Base-by-base conservation (phyloP, 2,329 filamentous ascomycete species). In the Lojkania enalia region DNA sequence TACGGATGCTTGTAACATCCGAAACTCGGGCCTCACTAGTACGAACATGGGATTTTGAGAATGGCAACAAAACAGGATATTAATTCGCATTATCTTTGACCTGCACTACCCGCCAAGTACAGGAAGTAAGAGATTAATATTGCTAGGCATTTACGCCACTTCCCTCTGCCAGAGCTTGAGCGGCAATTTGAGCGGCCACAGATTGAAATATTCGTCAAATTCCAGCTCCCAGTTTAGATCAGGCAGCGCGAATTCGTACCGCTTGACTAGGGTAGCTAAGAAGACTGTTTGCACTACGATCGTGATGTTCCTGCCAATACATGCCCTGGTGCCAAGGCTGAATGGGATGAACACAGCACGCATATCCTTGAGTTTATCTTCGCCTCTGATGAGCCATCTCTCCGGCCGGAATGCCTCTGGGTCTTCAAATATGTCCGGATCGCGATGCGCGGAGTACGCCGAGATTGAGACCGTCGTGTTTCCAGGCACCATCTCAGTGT, bases 361-460 rank as follows among this genome's bases (percentile, higher is more conserved):
- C 6, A 64, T 66, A 32, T 74, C 72, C 3, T 42, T 39, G 23
- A 27, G n/a, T 2, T 35, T 39, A 29, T 67, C 74, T 3, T 57
- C 43, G 5, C 63, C 52, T 16, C 63, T 59, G 1, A 59, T 57
- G 3, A 75, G 46, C 71, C 71, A 77, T 5, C 74, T 49, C 51
- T 66, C 63, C 1, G 63, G 63, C 7, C 46, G 51, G 29, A 49
- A 67, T 1, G 14, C 27, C 6, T 65, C 58, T 1, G 63, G 49
- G n/a, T 67, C 52, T 1, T 44, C 46, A n/a, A 66, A 71, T 19
- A 60, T 55, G 2, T 46, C 44, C 16, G 58, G 49, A 4, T 61
- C 50, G 37, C 54, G 55, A 47, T 60, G 80, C 5, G 79, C 71
- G 2, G 78, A 75, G 51, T 78, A 79, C 6, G 78, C 74, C 5